Percentiles rank a stretch among this genome's conserved stretches.
These are phyloP conservation scores for Aristolochia contorta DNA, from an alignment of 164 flowering plant species.

Conservation along the genomic window DNA sequence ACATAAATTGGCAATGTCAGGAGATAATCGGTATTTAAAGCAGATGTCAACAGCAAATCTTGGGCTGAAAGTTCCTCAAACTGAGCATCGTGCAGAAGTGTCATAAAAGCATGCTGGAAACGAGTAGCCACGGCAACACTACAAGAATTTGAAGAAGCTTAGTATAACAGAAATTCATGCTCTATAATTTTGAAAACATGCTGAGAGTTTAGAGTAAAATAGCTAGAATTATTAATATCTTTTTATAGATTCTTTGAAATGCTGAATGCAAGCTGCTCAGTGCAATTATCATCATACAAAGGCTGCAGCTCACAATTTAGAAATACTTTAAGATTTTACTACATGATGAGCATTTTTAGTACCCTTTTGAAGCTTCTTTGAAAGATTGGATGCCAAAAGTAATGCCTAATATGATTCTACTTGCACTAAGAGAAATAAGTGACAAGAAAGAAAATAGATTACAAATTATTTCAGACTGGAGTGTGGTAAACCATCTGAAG, in stretches of 20 bases:
- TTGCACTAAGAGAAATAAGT: too few species aligned
- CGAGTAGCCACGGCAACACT: conserved; percentile 65
- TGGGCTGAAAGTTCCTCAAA: conserved; percentile 86
- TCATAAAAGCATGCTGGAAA: conserved; percentile 82
- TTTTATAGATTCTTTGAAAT: not conserved
- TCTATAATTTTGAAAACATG: not conserved
- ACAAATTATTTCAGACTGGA: not conserved
- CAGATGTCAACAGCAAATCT: conserved; percentile 79
- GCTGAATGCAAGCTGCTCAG: not conserved
- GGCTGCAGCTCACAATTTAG: too few species aligned
- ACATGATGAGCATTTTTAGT: too few species aligned
- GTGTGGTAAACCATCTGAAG: not conserved
- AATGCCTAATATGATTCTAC: too few species aligned
- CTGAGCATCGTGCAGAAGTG: conserved; percentile 69
- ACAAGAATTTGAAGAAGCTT: conserved; percentile 5
- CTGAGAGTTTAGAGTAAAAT: not conserved
- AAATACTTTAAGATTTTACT: too few species aligned
- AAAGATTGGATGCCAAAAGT: too few species aligned
- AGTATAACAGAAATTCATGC: not conserved
- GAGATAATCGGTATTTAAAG: conserved; percentile 86
- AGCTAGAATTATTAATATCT: not conserved
- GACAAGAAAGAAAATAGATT: too few species aligned
- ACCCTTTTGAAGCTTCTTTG: too few species aligned
- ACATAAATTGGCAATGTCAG: conserved; percentile 86
- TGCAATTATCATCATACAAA: too few species aligned